These are phyloP conservation scores for Ceratocystis cacaofunesta DNA, from an alignment of 2,329 filamentous ascomycete genomes.

Conservation along the genomic window DNA sequence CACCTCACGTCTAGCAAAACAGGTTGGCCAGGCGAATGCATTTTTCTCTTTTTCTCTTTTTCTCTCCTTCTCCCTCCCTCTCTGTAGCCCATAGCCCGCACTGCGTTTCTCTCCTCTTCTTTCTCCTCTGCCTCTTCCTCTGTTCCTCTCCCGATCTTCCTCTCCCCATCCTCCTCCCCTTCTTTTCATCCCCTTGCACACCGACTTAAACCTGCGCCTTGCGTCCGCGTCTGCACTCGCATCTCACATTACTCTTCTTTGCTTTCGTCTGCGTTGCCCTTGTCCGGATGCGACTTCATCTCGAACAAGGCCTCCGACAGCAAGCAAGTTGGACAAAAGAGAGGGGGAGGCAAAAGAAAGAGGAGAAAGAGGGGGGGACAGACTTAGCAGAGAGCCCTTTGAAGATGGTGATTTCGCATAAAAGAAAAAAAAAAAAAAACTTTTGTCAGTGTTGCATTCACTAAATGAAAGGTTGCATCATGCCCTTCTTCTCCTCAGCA, in stretches of 20 bases:
- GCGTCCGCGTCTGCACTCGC: neutral
- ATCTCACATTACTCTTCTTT: too few species aligned
- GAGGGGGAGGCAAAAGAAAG: neutral
- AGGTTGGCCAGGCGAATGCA: too few species aligned
- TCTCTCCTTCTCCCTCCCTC: too few species aligned
- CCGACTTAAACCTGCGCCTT: neutral
- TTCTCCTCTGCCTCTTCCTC: too few species aligned
- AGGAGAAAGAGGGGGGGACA: neutral
- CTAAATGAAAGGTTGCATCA: neutral
- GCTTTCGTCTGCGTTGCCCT: too few species aligned
- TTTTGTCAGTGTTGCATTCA: neutral
- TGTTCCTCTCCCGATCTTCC: too few species aligned
- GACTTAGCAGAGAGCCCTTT: neutral
- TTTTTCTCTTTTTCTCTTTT: too few species aligned
- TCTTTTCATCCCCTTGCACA: neutral
- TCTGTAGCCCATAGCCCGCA: too few species aligned
- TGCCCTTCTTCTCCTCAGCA: neutral
- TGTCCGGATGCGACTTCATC: too few species aligned
- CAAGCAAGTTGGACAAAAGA: neutral
- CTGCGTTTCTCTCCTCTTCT: too few species aligned
- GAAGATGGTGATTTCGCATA: neutral
- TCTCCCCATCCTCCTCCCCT: too few species aligned
- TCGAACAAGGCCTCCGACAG: neutral
- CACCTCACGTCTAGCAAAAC: too few species aligned
- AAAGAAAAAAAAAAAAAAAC: neutral